phyloP scores from a whole-genome alignment of 2,329 filamentous ascomycete species.

The Neofusicoccum sp. region DNA sequence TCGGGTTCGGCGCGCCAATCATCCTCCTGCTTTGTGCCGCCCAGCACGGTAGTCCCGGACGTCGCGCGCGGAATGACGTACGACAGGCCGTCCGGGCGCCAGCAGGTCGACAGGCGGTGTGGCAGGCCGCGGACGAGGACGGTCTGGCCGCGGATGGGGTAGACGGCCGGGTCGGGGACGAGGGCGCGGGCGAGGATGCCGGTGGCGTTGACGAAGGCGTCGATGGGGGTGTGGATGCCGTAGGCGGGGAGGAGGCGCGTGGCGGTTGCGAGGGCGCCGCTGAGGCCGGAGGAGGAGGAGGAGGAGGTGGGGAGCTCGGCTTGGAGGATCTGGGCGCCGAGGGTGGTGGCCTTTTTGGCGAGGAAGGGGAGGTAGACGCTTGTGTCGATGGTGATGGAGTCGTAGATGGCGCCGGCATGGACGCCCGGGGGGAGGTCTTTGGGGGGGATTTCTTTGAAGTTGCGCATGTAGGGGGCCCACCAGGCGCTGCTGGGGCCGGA shows the following conservation, averaged over 20 bases:
- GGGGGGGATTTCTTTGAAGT: conserved; percentile 32
- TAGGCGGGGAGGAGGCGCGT: conserved; percentile 1
- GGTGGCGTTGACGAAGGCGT: conserved; percentile 46
- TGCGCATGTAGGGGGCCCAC: conserved; percentile 42
- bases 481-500: conserved; percentile 33
- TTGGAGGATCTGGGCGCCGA: conserved; percentile 34
- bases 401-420: conserved; percentile 33
- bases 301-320: conserved; percentile 30
- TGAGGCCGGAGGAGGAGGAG: conserved; percentile 27
- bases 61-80: conserved; percentile 50
- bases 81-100: conserved; percentile 30
- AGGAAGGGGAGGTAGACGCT: conserved; percentile 43
- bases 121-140: conserved; percentile 47
- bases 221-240: neutral
- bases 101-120: conserved; percentile 28
- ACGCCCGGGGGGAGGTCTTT: conserved; percentile 26
- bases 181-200: conserved; percentile 45
- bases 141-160: conserved; percentile 51
- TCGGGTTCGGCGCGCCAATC: conserved; percentile 39
- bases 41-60: conserved; percentile 46
- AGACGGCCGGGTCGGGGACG: conserved; percentile 38
- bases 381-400: conserved; percentile 42
- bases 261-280: conserved; percentile 29
- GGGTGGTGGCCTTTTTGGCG: conserved; percentile 28
- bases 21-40: conserved; percentile 47